Evolutionary conservation across 108 stramenopile species (phyloP).

Genomic region (Schizochytrium sp.): DNA sequence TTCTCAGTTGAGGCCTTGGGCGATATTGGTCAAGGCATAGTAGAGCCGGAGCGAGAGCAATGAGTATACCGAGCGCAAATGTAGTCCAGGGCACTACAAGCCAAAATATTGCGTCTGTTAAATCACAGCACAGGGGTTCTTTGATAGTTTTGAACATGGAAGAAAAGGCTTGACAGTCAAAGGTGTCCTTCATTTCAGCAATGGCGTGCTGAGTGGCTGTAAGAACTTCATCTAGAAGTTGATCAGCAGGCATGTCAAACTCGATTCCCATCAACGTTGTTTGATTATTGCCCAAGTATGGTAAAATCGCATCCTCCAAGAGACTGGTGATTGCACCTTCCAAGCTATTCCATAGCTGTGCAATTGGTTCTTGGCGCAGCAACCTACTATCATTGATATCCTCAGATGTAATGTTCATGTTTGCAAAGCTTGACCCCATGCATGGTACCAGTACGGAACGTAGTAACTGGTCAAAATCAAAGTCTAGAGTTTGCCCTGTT

Average conservation of each 20-base stretch:
- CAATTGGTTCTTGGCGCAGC: slow-evolving; percentile 24
- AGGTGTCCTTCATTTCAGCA: not conserved
- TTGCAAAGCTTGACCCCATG: slow-evolving; percentile 1
- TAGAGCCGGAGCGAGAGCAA: not conserved
- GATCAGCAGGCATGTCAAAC: slow-evolving; percentile 5
- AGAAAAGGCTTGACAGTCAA: slow-evolving; percentile 30
- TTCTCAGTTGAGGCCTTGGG: not conserved
- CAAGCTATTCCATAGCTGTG: slow-evolving; percentile 9
- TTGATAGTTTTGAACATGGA: slow-evolving; percentile 28
- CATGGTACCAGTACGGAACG: not conserved
- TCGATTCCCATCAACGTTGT: not conserved
- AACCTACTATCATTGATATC: not conserved
- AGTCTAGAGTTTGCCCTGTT: not conserved
- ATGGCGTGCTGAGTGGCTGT: not conserved
- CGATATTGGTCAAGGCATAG: not conserved
- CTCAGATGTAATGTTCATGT: not conserved
- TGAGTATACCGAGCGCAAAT: not conserved
- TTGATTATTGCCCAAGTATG: not conserved
- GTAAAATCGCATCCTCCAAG: not conserved
- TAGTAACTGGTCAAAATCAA: slow-evolving; percentile 15
- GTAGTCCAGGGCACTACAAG: slow-evolving; percentile 32
- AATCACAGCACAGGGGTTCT: slow-evolving; percentile 53
- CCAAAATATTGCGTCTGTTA: slow-evolving; percentile 26
- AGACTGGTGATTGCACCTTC: not conserved
- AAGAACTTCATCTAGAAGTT: not conserved